phyloP scores from a whole-genome alignment of 257 asterid genomes.

The Rubia yunnanensis region DNA sequence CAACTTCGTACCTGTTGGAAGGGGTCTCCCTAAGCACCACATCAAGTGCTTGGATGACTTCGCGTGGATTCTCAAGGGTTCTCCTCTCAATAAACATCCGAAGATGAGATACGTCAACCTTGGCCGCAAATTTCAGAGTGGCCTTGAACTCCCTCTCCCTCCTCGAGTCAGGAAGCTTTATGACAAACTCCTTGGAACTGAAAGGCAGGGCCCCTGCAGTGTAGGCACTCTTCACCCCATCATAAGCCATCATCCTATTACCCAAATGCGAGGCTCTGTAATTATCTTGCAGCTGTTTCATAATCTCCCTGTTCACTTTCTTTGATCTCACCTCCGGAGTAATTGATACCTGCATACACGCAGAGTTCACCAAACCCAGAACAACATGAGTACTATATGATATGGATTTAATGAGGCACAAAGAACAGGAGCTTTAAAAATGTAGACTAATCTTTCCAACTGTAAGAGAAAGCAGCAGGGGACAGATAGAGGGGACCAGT shows the following conservation, averaged over 20 bases:
- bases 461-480: not conserved
- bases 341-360: conserved; percentile 40
- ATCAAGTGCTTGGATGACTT: conserved; percentile 67
- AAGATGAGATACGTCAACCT: conserved; percentile 47
- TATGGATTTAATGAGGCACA: not conserved
- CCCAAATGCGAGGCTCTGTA: conserved; percentile 39
- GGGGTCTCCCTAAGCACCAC: conserved; percentile 65
- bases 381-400: not conserved
- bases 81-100: conserved; percentile 32
- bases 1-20: conserved; percentile 44
- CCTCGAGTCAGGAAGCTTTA: conserved; percentile 40
- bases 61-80: conserved; percentile 60
- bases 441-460: not conserved
- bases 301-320: conserved; percentile 37
- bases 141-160: conserved; percentile 53
- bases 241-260: conserved; percentile 41
- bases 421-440: not conserved
- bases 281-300: conserved; percentile 21
- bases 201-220: conserved; percentile 69
- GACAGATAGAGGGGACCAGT: not conserved
- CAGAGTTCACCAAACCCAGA: not conserved
- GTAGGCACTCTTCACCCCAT: conserved; percentile 65
- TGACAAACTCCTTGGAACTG: conserved; percentile 44
- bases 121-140: conserved; percentile 51
- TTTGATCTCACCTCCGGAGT: conserved; percentile 59